Evolutionary conservation across 2,329 filamentous ascomycete species (phyloP).

Genomic region (Phialophora chinensis): DNA sequence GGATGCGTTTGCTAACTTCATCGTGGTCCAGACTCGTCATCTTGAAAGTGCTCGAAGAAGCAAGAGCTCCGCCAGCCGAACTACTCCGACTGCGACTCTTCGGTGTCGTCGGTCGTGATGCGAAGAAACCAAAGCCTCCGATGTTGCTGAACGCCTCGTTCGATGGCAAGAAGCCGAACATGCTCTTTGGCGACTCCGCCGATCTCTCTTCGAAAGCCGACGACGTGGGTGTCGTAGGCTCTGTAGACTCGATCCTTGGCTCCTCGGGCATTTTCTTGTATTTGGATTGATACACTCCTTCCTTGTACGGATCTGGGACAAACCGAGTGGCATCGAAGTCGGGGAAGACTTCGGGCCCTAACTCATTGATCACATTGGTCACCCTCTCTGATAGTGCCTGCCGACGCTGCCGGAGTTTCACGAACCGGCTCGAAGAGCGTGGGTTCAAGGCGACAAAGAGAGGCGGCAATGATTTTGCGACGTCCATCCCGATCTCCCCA

Average conservation of each 20-base stretch:
- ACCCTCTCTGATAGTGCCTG: slow-evolving; percentile 79
- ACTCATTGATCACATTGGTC: slow-evolving; percentile 89
- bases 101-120: slow-evolving; percentile 83
- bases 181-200: slow-evolving; percentile 36
- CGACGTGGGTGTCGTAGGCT: slow-evolving; percentile 39
- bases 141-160: slow-evolving; percentile 96
- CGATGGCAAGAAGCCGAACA: slow-evolving; percentile 64
- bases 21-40: slow-evolving; percentile 74
- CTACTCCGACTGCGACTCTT: slow-evolving; percentile 73
- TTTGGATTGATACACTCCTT: slow-evolving; percentile 41
- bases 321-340: slow-evolving; percentile 84
- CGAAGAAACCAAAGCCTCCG: slow-evolving; percentile 85
- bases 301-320: slow-evolving; percentile 60
- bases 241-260: slow-evolving; percentile 44
- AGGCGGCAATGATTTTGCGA: slow-evolving; percentile 90
- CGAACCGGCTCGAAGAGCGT: slow-evolving; percentile 80
- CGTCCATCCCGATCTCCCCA: slow-evolving; percentile 98
- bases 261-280: slow-evolving; percentile 37
- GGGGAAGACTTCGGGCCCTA: slow-evolving; percentile 95
- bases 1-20: slow-evolving; percentile 82
- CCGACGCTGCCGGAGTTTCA: slow-evolving; percentile 74
- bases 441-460: slow-evolving; percentile 85
- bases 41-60: slow-evolving; percentile 66
- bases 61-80: slow-evolving; percentile 68
- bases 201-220: slow-evolving; percentile 40